Percentiles rank a stretch among this genome's conserved stretches.
These are phyloP conservation scores for Plasmodium gaboni DNA, from an alignment of 169 alveolate genomes.

Conservation along the genomic window DNA sequence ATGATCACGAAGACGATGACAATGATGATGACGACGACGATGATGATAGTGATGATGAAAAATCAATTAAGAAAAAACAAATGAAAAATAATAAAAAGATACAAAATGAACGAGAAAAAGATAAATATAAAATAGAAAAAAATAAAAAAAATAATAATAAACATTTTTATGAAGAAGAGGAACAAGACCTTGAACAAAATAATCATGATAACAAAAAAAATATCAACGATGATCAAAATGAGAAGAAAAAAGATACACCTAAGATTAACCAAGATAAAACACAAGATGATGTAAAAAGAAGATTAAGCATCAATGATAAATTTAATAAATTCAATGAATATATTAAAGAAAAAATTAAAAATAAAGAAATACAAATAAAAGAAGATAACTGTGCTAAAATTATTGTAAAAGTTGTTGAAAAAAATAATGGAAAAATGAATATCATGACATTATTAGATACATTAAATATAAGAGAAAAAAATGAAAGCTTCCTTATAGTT, in stretches of 20 bases:
- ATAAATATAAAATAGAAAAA: constrained; percentile 59
- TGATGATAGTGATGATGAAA: constrained; percentile 29
- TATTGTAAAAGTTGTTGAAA: constrained; percentile 55
- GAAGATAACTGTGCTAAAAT: constrained; percentile 75
- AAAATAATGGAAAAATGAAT: constrained; percentile 74
- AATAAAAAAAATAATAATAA: constrained; percentile 56
- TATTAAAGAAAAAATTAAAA: constrained; percentile 70
- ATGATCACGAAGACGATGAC: constrained; percentile 71
- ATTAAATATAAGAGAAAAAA: constrained; percentile 76
- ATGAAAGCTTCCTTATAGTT: constrained; percentile 51
- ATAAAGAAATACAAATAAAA: constrained; percentile 67
- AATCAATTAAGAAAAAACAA: constrained; percentile 46
- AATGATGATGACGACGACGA: constrained; percentile 70
- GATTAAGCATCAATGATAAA: constrained; percentile 50
- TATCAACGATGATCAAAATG: constrained; percentile 49
- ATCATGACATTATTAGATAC: constrained; percentile 44
- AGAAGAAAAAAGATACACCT: constrained; percentile 9
- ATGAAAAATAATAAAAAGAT: constrained; percentile 30
- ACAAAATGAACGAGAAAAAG: constrained; percentile 42
- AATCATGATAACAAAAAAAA: constrained; percentile 49
- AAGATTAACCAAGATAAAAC: too few species aligned
- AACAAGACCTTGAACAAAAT: constrained; percentile 13
- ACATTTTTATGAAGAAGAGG: not conserved
- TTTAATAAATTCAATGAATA: constrained; percentile 32
- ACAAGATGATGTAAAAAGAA: constrained; percentile 37